A percentile compares a stretch with the other conserved stretches of the same genome.
phyloP scores from a whole-genome alignment of 2,329 filamentous ascomycete species.

The Penicillium psychrosexuale region DNA sequence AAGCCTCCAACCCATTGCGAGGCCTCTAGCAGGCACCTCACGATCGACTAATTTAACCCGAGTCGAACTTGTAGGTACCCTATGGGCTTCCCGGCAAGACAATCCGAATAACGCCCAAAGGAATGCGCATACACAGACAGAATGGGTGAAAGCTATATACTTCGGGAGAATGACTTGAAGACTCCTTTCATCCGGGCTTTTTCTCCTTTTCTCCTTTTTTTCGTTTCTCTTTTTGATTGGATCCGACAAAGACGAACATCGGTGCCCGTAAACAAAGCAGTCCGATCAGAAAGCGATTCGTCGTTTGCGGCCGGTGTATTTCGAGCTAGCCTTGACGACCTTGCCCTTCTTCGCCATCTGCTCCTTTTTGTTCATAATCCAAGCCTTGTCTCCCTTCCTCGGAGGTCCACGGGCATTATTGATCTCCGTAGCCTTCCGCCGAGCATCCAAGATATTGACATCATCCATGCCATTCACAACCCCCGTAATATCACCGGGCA shows the following conservation, averaged over 20 bases:
- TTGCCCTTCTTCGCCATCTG: slow-evolving; percentile 95
- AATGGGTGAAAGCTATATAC: not conserved
- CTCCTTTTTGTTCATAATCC: slow-evolving; percentile 65
- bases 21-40: not conserved
- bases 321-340: slow-evolving; percentile 85
- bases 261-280: not conserved
- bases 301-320: slow-evolving; percentile 90
- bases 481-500: slow-evolving; percentile 74
- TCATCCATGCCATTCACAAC: slow-evolving; percentile 86
- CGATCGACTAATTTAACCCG: not conserved
- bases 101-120: not conserved
- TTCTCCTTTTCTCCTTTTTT: not conserved
- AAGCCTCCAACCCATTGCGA: not conserved
- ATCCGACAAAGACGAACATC: not conserved
- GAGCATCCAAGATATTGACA: slow-evolving; percentile 74
- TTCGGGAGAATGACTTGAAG: not conserved
- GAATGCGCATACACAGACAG: not conserved
- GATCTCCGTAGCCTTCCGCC: slow-evolving; percentile 49
- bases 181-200: not conserved
- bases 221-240: not conserved
- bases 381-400: slow-evolving; percentile 51
- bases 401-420: slow-evolving; percentile 46
- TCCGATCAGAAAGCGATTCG: slow-evolving; percentile 66
- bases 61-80: not conserved
- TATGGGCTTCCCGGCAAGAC: not conserved